Percentiles rank a stretch among this genome's conserved stretches.
Evolutionary conservation across 805 yeast genomes (phyloP).

Genomic region (Kodamaea laetipori): DNA sequence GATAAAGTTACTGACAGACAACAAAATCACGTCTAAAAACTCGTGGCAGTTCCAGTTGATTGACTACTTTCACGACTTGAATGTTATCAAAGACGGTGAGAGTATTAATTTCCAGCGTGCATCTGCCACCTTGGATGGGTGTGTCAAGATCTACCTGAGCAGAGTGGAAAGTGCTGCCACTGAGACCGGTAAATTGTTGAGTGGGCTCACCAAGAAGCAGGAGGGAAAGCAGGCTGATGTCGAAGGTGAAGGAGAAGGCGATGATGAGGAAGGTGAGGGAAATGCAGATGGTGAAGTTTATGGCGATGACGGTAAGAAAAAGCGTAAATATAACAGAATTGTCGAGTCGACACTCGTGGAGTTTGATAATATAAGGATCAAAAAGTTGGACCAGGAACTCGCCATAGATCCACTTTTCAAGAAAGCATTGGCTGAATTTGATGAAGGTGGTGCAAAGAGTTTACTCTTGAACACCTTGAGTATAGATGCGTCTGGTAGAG

Average conservation of each 20-base stretch:
- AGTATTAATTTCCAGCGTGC: slow-evolving; percentile 40
- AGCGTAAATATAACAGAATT: slow-evolving; percentile 33
- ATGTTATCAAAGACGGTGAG: slow-evolving; percentile 72
- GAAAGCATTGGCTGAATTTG: slow-evolving; percentile 74
- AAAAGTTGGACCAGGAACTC: slow-evolving; percentile 63
- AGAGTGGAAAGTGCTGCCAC: slow-evolving; percentile 40
- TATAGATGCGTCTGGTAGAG: slow-evolving; percentile 54
- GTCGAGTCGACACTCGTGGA: slow-evolving; percentile 49
- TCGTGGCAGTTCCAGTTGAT: slow-evolving; percentile 91
- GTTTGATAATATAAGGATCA: slow-evolving; percentile 53
- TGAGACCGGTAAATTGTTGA: slow-evolving; percentile 37
- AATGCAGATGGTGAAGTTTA: slow-evolving; percentile 17
- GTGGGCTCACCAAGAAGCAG: slow-evolving; percentile 28
- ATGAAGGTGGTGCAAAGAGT: slow-evolving; percentile 81
- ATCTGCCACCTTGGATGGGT: slow-evolving; percentile 39
- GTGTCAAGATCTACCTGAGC: slow-evolving; percentile 39
- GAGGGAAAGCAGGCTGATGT: slow-evolving; percentile 13
- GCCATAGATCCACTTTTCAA: slow-evolving; percentile 75
- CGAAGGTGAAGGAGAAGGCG: slow-evolving; percentile 11
- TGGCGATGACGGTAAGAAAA: slow-evolving; percentile 23
- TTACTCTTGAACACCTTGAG: slow-evolving; percentile 62
- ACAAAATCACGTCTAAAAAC: slow-evolving; percentile 76
- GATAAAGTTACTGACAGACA: slow-evolving; percentile 48
- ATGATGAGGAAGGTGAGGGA: slow-evolving; percentile 21
- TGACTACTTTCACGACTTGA: slow-evolving; percentile 86